Evolutionary conservation across 148 eudicot species (phyloP), one percentile per base, ranked within the genome.

Genomic region (Nyssa sinensis): DNA sequence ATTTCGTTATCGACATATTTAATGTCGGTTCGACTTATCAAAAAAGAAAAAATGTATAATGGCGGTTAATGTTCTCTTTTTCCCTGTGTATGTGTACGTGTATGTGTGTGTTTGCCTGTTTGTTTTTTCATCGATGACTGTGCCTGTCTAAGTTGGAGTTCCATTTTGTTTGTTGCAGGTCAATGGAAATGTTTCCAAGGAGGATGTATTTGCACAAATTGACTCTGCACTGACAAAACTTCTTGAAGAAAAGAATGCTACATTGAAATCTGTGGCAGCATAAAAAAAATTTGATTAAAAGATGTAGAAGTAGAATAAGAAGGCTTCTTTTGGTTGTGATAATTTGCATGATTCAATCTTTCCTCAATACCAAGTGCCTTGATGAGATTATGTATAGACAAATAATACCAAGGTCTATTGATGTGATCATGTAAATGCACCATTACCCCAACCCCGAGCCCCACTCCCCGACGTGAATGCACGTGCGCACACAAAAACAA

Each of bases 191-290:
- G 85, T 74, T 65, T 60, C 81, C 27, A 88, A 88, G 71, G 84
- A 90, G 23, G 93, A 87, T 58, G 97, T 94, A 35, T 94, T 90
- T 80, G 83, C 89, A 33, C 87, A 91, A 72, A 90, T 94, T 63
- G 97, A 92, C 71, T 74, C 68, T 24, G 83, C 84, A 9, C 77
- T 94, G 65, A 71, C 88, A 27, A 67, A 90, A 27, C 82, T 86
- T 78, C 68, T 84, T 67, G 86, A 83, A 74, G 74, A 63, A 75
- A 81, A 69, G 76, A 70, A 66, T 35, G 74, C 82, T 67, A 66
- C 71, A 34, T 70, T 86, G 72, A 83, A 80, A 76, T 74, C 92
- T 27, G 80, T 83, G 71, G 64, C 86, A 0, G 83, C 85, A 39
- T 89, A 77, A 75, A 69, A 28, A 51, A 49, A 61, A 49, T 33